Evolutionary conservation across 2,329 filamentous ascomycete species (phyloP).

Genomic region (Alternaria postmessia): DNA sequence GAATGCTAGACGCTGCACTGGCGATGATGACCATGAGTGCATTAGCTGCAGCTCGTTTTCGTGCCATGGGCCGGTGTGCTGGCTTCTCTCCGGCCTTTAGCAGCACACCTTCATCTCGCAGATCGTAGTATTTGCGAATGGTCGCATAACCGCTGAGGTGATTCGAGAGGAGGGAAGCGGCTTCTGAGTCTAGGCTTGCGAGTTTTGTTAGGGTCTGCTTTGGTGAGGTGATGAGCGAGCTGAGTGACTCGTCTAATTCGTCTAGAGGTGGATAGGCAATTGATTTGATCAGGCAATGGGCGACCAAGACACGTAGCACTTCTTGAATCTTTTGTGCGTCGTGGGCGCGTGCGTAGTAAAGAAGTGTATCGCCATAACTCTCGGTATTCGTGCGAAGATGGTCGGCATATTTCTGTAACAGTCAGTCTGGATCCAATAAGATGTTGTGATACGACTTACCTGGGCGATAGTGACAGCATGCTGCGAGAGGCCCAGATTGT

Average conservation of each 20-base stretch:
- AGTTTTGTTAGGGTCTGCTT: conserved; percentile 75
- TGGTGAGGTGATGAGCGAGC: conserved; percentile 73
- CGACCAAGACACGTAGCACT: conserved; percentile 85
- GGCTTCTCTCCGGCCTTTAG: conserved; percentile 50
- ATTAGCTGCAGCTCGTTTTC: conserved; percentile 74
- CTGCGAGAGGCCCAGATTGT: conserved; percentile 77
- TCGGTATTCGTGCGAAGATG: conserved; percentile 74
- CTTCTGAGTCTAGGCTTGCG: conserved; percentile 78
- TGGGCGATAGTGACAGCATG: conserved; percentile 84
- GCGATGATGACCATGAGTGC: conserved; percentile 84
- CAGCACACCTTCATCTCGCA: conserved; percentile 73
- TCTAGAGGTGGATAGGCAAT: conserved; percentile 75
- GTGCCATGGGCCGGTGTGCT: conserved; percentile 62
- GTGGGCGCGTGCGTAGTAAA: conserved; percentile 91
- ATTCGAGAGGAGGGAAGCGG: conserved; percentile 81
- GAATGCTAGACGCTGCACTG: conserved; percentile 88
- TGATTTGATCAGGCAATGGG: conserved; percentile 86
- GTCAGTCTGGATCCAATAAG: conserved; percentile 25
- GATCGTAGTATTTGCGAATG: conserved; percentile 85
- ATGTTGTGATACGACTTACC: conserved; percentile 60
- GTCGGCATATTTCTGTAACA: conserved; percentile 78
- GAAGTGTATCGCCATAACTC: conserved; percentile 83
- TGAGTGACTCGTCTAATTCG: conserved; percentile 77
- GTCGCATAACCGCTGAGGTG: conserved; percentile 93
- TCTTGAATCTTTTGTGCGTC: conserved; percentile 80